phyloP scores from a whole-genome alignment of 1,284 basidiomycete species.

The Ceratorhiza oryzae-sativae region DNA sequence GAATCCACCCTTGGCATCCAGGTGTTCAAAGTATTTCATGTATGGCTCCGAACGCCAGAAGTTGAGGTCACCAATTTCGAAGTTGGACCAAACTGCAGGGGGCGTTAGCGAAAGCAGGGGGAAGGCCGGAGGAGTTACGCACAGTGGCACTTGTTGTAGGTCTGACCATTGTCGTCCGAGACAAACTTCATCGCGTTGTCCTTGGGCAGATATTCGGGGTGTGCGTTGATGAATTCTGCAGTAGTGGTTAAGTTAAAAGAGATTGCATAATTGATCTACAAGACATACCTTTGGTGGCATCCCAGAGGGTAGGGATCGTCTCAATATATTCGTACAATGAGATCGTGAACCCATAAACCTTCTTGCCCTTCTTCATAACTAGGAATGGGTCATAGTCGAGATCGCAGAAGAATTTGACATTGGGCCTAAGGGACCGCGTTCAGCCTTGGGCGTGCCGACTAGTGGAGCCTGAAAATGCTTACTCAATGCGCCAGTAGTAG shows the following conservation, averaged over 20 bases:
- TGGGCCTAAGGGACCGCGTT: slow-evolving; percentile 59
- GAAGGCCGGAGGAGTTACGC: slow-evolving; percentile 48
- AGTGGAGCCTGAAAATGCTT: slow-evolving; percentile 43
- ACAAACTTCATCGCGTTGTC: slow-evolving; percentile 79
- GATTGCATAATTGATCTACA: not conserved
- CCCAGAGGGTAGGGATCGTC: slow-evolving; percentile 83
- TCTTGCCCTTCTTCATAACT: slow-evolving; percentile 82
- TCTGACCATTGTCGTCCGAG: slow-evolving; percentile 72
- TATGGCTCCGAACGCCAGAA: slow-evolving; percentile 85
- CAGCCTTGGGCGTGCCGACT: slow-evolving; percentile 47
- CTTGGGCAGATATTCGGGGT: slow-evolving; percentile 72
- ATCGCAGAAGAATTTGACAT: slow-evolving; percentile 80
- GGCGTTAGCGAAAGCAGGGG: not conserved
- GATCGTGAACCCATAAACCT: slow-evolving; percentile 81
- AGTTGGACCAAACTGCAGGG: slow-evolving; percentile 76
- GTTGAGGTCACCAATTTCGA: slow-evolving; percentile 83
- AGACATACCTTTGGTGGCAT: slow-evolving; percentile 63
- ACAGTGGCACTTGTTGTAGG: slow-evolving; percentile 85
- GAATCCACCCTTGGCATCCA: slow-evolving; percentile 82
- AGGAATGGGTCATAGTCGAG: slow-evolving; percentile 85
- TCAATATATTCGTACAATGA: slow-evolving; percentile 78
- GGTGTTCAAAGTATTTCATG: slow-evolving; percentile 74
- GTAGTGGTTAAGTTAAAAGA: not conserved
- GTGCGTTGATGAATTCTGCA: slow-evolving; percentile 68
- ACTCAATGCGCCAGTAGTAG: slow-evolving; percentile 92